These are phyloP conservation scores for Dioscorea zingiberensis DNA, from an alignment of 106 monocot genomes.

Conservation along the genomic window DNA sequence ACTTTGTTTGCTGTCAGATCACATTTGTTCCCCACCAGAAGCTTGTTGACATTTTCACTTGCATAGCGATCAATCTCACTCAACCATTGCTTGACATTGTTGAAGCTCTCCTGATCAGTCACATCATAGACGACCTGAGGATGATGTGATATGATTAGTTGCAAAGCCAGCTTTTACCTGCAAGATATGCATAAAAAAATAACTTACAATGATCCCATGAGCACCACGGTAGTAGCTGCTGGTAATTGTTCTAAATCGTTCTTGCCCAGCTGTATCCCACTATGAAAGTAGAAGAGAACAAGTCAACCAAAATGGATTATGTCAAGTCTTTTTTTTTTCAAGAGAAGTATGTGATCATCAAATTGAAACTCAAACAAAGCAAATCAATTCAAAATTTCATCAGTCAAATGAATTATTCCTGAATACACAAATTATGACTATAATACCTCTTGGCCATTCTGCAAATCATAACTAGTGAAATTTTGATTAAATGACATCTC, in stretches of 20 bases:
- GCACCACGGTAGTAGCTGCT: constrained; percentile 14
- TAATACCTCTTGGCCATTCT: no score
- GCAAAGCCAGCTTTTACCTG: no score
- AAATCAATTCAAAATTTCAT: no score
- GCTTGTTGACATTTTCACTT: constrained; percentile 16
- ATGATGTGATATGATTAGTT: no score
- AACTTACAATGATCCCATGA: constrained; percentile 11
- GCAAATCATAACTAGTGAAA: no score
- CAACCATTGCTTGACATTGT: constrained; percentile 13
- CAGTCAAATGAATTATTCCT: no score
- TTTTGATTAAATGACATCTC: no score
- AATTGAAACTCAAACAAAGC: no score
- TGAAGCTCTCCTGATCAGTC: constrained; percentile 11
- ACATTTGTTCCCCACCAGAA: constrained; percentile 10
- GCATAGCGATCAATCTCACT: constrained; percentile 14
- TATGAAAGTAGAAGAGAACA: neutral
- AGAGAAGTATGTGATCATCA: no score
- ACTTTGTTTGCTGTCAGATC: constrained; percentile 6
- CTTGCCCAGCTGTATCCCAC: constrained; percentile 15
- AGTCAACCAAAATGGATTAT: no score
- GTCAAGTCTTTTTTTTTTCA: no score
- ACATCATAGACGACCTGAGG: constrained; percentile 11
- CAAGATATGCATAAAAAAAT: neutral
- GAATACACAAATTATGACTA: no score
- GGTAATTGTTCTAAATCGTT: constrained; percentile 9